Evolutionary conservation across 2,329 filamentous ascomycete species (phyloP).

Genomic region (Trichoderma oligosporum): DNA sequence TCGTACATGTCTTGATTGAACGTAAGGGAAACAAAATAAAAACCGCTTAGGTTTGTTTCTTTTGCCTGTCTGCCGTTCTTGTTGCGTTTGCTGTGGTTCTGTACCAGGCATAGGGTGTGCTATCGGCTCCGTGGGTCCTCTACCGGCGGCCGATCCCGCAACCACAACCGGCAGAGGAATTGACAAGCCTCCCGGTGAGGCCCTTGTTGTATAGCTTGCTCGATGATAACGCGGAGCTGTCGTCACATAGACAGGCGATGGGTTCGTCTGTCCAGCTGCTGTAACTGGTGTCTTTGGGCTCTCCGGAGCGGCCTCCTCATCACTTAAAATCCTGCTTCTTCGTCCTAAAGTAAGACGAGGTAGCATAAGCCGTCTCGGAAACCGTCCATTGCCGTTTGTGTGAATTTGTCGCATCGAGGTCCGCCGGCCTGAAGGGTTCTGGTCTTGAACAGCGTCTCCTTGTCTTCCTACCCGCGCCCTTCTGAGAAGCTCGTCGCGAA

Average conservation of each 20-base stretch:
- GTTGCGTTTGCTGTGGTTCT: neutral
- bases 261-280: constrained; percentile 9
- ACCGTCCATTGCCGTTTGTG: neutral
- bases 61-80: neutral
- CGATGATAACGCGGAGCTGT: neutral
- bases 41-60: constrained; percentile 39
- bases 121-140: neutral
- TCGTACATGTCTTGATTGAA: constrained; percentile 52
- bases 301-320: constrained; percentile 28
- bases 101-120: neutral
- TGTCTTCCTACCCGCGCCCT: constrained; percentile 31
- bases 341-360: constrained; percentile 23
- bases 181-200: neutral
- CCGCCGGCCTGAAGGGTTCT: constrained; percentile 15
- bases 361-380: constrained; percentile 18
- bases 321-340: constrained; percentile 18
- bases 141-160: neutral
- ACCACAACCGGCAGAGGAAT: neutral
- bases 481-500: constrained; percentile 33
- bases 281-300: constrained; percentile 49
- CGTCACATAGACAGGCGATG: neutral
- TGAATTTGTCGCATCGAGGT: constrained; percentile 2
- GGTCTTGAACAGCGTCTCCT: constrained; percentile 19
- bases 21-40: constrained; percentile 53
- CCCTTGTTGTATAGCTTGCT: neutral